Percentiles rank a stretch among this genome's conserved stretches.
phyloP scores from a whole-genome alignment of 257 asterid species.

The Schizonepeta tenuifolia region DNA sequence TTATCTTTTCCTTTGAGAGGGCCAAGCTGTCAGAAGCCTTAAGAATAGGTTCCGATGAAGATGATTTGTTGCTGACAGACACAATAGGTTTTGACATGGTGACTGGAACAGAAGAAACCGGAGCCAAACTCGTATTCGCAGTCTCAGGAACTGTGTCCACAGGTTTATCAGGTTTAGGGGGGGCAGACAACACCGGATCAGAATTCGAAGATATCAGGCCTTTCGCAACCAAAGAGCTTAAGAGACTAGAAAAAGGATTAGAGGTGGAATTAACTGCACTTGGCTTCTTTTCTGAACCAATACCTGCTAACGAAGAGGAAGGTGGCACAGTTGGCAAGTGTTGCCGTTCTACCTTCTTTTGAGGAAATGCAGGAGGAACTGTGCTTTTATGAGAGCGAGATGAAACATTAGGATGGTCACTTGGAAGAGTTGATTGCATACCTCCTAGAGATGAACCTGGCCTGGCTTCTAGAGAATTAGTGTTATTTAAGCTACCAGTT shows the following conservation, averaged over 20 bases:
- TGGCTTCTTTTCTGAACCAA: constrained; percentile 43
- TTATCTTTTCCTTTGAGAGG: constrained; percentile 43
- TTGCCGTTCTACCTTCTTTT: constrained; percentile 44
- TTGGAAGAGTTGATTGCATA: constrained; percentile 40
- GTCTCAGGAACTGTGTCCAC: constrained; percentile 45
- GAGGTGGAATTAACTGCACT: constrained; percentile 48
- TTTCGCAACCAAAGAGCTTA: constrained; percentile 78
- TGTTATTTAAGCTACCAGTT: constrained; percentile 39
- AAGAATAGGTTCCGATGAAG: constrained; percentile 37
- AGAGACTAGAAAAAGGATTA: constrained; percentile 75
- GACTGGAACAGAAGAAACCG: constrained; percentile 46
- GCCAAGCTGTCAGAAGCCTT: constrained; percentile 38
- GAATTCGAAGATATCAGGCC: constrained; percentile 74
- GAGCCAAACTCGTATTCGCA: constrained; percentile 42
- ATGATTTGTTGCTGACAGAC: constrained; percentile 36
- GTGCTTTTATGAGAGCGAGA: constrained; percentile 36
- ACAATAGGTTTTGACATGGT: constrained; percentile 41
- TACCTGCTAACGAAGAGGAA: constrained; percentile 40
- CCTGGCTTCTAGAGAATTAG: constrained; percentile 41
- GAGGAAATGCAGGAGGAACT: constrained; percentile 37
- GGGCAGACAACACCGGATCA: constrained; percentile 40
- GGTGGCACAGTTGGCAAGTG: constrained; percentile 37
- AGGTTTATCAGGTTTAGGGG: constrained; percentile 43
- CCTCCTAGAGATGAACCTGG: constrained; percentile 36
- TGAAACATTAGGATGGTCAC: constrained; percentile 30